These are phyloP conservation scores for Xylaria sp. DNA, from an alignment of 2,329 filamentous ascomycete genomes.

Conservation along the genomic window DNA sequence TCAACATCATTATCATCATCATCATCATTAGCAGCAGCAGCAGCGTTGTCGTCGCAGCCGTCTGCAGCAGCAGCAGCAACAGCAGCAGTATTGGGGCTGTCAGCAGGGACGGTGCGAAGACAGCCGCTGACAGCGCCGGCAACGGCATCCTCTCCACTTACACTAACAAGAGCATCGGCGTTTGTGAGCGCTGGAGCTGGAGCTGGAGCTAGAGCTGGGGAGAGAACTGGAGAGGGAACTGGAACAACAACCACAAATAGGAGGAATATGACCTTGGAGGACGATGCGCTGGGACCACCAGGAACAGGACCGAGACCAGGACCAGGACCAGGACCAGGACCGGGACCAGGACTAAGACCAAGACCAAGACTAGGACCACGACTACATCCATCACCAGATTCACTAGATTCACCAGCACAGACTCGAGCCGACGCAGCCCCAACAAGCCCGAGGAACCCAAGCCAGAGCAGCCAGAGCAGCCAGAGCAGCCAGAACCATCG, in stretches of 20 bases:
- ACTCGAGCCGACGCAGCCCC: no score
- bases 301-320: no score
- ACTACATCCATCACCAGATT: slow-evolving; percentile 20
- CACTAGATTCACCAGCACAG: no score
- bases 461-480: no score
- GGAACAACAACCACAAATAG: slow-evolving; percentile 18
- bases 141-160: slow-evolving; percentile 16
- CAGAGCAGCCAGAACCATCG: no score
- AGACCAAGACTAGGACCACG: no score
- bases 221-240: not conserved
- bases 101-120: slow-evolving; percentile 11
- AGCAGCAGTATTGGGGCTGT: not conserved
- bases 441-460: no score
- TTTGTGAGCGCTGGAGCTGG: not conserved
- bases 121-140: slow-evolving; percentile 11
- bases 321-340: no score
- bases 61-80: not conserved
- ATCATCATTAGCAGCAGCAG: not conserved
- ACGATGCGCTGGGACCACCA: slow-evolving; percentile 39
- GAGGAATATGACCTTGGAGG: slow-evolving; percentile 23
- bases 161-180: not conserved
- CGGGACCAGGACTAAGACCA: no score
- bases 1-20: not conserved
- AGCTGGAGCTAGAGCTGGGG: no score
- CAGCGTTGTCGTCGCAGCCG: no score